phyloP scores from a whole-genome alignment of 78 protist genomes.

The Dictyostelium brefeldianum region DNA sequence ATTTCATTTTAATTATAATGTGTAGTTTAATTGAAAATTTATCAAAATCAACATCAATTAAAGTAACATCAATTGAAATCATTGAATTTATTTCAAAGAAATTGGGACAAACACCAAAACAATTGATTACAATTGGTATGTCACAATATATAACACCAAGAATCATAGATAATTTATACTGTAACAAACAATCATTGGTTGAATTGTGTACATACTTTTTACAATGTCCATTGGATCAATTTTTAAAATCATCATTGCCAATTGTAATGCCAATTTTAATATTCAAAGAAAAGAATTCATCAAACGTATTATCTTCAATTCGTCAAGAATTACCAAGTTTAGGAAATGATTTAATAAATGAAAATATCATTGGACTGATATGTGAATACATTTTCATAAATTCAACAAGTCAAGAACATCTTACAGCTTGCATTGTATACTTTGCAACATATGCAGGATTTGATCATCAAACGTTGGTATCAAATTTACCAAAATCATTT shows the following conservation, averaged over 20 bases:
- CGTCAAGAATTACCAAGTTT: not conserved
- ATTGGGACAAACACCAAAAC: slow-evolving; percentile 5
- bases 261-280: slow-evolving; percentile 19
- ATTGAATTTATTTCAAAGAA: slow-evolving; percentile 5
- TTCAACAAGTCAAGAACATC: not conserved
- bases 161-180: slow-evolving; percentile 13
- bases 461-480: not conserved
- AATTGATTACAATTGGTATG: not conserved
- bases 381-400: slow-evolving; percentile 41
- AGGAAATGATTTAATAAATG: not conserved
- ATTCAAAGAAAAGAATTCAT: not conserved
- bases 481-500: not conserved
- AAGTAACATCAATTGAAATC: not conserved
- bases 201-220: not conserved
- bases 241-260: not conserved
- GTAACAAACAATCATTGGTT: not conserved
- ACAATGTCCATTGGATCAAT: not conserved
- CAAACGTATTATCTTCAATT: not conserved
- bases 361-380: not conserved
- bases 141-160: slow-evolving; percentile 6
- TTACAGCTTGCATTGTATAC: not conserved
- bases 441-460: not conserved
- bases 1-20: slow-evolving; percentile 13
- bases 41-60: not conserved
- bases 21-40: slow-evolving; percentile 43